Conservation (phyloP, 1,139 yeast genomes). For the Yarrowia galli region DNA sequence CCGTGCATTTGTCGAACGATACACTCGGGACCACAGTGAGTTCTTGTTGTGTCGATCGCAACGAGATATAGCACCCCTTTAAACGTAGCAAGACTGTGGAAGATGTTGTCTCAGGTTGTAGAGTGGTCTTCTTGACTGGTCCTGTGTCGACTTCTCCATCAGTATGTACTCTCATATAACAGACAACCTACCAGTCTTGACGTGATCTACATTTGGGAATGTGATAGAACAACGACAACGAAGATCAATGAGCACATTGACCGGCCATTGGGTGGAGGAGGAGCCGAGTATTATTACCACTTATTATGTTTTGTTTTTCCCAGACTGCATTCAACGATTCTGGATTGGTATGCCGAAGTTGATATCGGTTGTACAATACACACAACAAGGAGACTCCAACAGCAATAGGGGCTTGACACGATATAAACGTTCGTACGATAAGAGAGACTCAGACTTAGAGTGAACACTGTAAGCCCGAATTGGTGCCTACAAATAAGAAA, state of each 20-base stretch:
- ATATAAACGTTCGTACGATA: not conserved
- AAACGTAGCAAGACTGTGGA: not conserved
- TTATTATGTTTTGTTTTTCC: not conserved
- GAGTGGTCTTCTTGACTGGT: not conserved
- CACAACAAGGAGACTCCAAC: not conserved
- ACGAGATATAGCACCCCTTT: not conserved
- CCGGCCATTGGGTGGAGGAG: slow-evolving; percentile 13
- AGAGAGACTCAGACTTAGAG: not conserved
- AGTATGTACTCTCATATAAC: no score
- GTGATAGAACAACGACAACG: not conserved
- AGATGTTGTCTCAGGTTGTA: not conserved
- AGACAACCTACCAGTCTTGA: no score
- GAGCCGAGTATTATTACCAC: not conserved
- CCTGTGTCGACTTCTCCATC: no score
- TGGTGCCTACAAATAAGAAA: not conserved
- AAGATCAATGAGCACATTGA: slow-evolving; percentile 11
- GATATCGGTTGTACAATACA: not conserved
- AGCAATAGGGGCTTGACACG: not conserved
- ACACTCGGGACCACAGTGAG: not conserved
- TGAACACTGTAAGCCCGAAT: not conserved
- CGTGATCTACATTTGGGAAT: slow-evolving; percentile 12
- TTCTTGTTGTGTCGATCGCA: not conserved
- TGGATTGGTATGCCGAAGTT: not conserved
- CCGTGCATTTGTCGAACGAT: slow-evolving; percentile 15
- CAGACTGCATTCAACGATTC: not conserved